Base-by-base conservation (phyloP, 2,329 filamentous ascomycete genomes). In the Coniochaeta sp. region DNA sequence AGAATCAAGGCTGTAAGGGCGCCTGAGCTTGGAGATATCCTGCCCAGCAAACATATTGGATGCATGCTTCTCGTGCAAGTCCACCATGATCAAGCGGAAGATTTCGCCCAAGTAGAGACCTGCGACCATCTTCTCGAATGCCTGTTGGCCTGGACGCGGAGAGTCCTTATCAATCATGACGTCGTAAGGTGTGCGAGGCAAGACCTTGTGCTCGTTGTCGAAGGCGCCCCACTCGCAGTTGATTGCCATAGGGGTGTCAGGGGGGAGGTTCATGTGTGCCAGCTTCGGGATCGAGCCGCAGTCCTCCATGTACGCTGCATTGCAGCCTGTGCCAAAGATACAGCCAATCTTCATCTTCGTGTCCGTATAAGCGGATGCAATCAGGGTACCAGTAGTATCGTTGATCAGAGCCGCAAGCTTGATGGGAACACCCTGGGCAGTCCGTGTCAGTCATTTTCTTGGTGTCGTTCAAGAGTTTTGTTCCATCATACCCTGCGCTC, bases 171-270 rank as follows among this genome's bases (percentile, higher is more conserved):
- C 93, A 69, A 98, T 91, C 66, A 88, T 86, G 62, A 90, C 79
- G 73, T 98, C 93, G 75, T 95, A 97, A 61, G 84, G 84, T 28
- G 93, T 96, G 59, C 87, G 84, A 14, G 93, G 93, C 14, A 97
- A 87, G 59, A 97, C 89, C 69, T 89, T 83, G 78, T 93, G 89
- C 75, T 96, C 90, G 74, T 96, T 96, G 75, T 97, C 93, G 70
- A 98, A 97, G 36, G 93, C 93, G 66, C 93, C 93, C 84, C 93
- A 97, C 75, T 98, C 93, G 79, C 93, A 97, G 81, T 97, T 97
- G 79, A 98, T 96, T 58, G 91, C 92, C 82, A 97, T 96, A 55
- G 89, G 91, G 62, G 86, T 86, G 63, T 95, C 87, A 0, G 91
- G 80, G 57, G 92, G 89, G 40, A 98, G 84, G 69, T 96, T 95